A percentile compares a stretch with the other conserved stretches of the same genome.
These are phyloP conservation scores for Carpediemonas membranifera DNA, from an alignment of 78 protist genomes.

Conservation along the genomic window DNA sequence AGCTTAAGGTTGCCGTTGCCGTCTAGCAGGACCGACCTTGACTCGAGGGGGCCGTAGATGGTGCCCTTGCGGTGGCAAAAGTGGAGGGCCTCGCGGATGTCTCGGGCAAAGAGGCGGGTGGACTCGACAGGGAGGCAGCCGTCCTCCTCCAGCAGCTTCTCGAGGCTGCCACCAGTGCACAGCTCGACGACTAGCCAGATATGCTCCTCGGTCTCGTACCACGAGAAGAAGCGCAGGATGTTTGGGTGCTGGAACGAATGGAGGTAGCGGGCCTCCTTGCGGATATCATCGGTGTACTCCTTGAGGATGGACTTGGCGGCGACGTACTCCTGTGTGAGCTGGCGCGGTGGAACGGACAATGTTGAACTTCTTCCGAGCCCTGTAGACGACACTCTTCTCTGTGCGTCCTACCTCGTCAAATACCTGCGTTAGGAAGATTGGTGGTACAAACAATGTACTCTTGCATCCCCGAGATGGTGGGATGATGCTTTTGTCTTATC, in stretches of 20 bases:
- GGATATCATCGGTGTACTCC: slow-evolving; percentile 4
- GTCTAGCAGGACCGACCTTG: slow-evolving; percentile 38
- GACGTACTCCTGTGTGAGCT: too few species aligned
- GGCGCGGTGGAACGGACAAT: too few species aligned
- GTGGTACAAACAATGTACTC: too few species aligned
- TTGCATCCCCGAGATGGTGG: too few species aligned
- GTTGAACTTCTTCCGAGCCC: slow-evolving; percentile 45
- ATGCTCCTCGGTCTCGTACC: slow-evolving; percentile 57
- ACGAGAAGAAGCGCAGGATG: slow-evolving; percentile 30
- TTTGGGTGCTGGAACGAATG: slow-evolving; percentile 32
- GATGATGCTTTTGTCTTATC: too few species aligned
- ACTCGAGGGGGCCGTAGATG: slow-evolving; percentile 34
- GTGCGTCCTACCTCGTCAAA: slow-evolving; percentile 39
- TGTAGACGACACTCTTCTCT: slow-evolving; percentile 33
- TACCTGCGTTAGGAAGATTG: too few species aligned
- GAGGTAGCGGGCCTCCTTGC: slow-evolving; percentile 4
- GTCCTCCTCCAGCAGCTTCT: slow-evolving; percentile 22
- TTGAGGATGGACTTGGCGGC: slow-evolving; percentile 45
- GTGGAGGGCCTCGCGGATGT: slow-evolving; percentile 36
- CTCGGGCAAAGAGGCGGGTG: slow-evolving; percentile 6
- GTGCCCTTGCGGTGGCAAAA: slow-evolving; percentile 30
- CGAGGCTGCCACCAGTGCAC: slow-evolving; percentile 41
- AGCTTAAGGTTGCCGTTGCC: slow-evolving; percentile 32
- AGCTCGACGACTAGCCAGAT: slow-evolving; percentile 51
- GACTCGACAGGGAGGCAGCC: slow-evolving; percentile 19